Conservation (phyloP, 75 land plant genomes). For the Sequoia sempervirens region DNA sequence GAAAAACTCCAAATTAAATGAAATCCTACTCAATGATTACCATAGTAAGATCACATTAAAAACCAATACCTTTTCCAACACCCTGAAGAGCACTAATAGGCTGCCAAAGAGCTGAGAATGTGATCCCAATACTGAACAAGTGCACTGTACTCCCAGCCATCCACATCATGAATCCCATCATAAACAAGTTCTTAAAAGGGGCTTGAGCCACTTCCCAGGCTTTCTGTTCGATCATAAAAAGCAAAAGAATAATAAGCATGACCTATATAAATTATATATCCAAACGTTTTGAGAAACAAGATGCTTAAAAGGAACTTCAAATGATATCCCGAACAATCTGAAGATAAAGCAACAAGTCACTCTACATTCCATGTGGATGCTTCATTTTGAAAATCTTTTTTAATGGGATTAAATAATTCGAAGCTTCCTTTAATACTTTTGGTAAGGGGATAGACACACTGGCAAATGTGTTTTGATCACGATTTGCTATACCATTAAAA, state of each 20-base stretch:
- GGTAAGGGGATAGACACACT: neutral
- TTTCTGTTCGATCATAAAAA: constrained; percentile 50
- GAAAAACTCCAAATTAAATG: neutral
- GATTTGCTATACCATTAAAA: neutral
- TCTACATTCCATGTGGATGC: neutral
- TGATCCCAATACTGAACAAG: constrained; percentile 95
- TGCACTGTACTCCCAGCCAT: constrained; percentile 99
- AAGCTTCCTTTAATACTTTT: neutral
- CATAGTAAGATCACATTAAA: neutral
- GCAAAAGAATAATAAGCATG: neutral
- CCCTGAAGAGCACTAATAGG: constrained; percentile 94
- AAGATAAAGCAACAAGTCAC: neutral
- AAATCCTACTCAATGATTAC: neutral
- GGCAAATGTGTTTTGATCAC: neutral
- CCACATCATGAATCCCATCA: constrained; percentile 99
- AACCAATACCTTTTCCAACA: constrained; percentile 74
- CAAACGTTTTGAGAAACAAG: neutral
- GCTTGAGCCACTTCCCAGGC: constrained; percentile 99
- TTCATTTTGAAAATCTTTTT: neutral
- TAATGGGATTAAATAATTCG: neutral
- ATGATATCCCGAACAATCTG: neutral
- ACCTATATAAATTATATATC: neutral
- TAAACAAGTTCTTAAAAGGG: constrained; percentile 76
- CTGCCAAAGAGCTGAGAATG: constrained; percentile 96
- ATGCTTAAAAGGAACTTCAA: neutral